A percentile compares a stretch with the other conserved stretches of the same genome.
Conservation (phyloP, 73 alveolate species). For the Tetrahymena thermophila region DNA sequence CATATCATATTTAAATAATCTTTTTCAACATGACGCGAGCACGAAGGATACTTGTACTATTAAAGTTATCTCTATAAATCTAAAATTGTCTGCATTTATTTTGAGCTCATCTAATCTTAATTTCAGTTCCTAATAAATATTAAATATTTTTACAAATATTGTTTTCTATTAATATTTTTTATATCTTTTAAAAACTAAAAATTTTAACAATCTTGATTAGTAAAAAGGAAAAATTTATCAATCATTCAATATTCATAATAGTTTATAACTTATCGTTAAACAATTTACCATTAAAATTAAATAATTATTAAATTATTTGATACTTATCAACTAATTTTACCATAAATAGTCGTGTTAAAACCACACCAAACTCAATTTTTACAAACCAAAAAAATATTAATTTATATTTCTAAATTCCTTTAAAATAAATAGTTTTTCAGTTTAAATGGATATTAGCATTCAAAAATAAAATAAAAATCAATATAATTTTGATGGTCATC, state of each 20-base stretch:
- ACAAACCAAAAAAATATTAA: not conserved
- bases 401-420: not conserved
- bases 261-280: not conserved
- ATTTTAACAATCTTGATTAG: not conserved
- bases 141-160: not conserved
- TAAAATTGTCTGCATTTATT: not conserved
- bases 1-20: not conserved
- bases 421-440: too few species aligned
- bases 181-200: not conserved
- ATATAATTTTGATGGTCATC: too few species aligned
- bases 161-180: not conserved
- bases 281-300: not conserved
- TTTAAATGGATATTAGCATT: too few species aligned
- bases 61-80: not conserved
- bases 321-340: not conserved
- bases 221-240: not conserved
- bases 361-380: not conserved
- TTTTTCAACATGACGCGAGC: not conserved
- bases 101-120: not conserved
- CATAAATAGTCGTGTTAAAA: not conserved
- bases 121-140: not conserved
- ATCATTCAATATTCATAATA: too few species aligned
- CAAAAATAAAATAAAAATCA: too few species aligned
- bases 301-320: not conserved
- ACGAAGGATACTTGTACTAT: not conserved